A percentile compares a stretch with the other conserved stretches of the same genome.
phyloP scores from a whole-genome alignment of 352 stramenopile genomes.

The Phytopythium helicoides region DNA sequence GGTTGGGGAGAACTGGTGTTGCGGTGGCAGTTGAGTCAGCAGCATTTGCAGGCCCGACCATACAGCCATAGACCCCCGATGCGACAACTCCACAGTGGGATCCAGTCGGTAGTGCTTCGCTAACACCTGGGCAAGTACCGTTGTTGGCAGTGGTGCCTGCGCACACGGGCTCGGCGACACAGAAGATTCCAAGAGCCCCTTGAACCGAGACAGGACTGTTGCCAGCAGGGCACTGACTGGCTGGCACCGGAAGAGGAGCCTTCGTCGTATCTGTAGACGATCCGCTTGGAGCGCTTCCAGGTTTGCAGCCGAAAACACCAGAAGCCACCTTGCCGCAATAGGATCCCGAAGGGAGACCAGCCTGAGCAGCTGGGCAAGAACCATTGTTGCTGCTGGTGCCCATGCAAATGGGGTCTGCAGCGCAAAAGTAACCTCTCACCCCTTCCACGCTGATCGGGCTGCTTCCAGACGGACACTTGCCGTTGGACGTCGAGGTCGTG shows the following conservation, averaged over 20 bases:
- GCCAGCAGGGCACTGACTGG: conserved; percentile 1
- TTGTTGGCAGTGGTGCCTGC: neutral
- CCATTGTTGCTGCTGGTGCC: conserved; percentile 24
- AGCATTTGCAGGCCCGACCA: neutral
- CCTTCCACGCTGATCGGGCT: conserved; percentile 31
- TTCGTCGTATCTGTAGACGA: neutral
- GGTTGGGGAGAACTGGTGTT: conserved; percentile 10
- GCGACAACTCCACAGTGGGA: conserved; percentile 9
- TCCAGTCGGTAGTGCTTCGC: conserved; percentile 3
- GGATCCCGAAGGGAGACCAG: conserved; percentile 31
- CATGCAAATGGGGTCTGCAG: conserved; percentile 26
- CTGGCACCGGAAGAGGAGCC: neutral
- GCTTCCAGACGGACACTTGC: conserved; percentile 3
- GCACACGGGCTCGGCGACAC: conserved; percentile 7
- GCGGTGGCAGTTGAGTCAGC: neutral
- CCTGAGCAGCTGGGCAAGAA: conserved; percentile 36
- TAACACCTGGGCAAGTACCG: conserved; percentile 4
- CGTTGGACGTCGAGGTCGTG: conserved; percentile 2
- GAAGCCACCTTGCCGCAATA: conserved; percentile 39
- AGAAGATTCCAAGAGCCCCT: conserved; percentile 8
- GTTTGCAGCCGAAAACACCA: conserved; percentile 44
- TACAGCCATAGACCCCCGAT: conserved; percentile 9
- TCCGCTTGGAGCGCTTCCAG: neutral
- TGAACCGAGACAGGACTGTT: conserved; percentile 4
- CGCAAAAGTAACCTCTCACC: conserved; percentile 36